Conservation (phyloP, 2,329 filamentous ascomycete genomes). For the Ophiostoma australiae region DNA sequence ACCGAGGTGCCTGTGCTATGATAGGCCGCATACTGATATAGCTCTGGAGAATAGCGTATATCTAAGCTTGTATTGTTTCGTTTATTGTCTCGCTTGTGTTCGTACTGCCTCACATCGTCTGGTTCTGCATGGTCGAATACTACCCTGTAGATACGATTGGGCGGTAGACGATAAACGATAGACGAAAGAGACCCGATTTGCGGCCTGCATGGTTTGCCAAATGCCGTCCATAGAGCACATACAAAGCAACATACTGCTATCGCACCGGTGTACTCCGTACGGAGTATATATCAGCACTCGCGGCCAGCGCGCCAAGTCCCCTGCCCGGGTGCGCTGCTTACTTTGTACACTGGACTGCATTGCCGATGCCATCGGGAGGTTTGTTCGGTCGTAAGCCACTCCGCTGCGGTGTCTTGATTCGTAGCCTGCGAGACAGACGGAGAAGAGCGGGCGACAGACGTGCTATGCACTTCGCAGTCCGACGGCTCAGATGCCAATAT, state of each 20-base stretch:
- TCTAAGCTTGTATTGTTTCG: no score
- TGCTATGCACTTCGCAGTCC: background rate
- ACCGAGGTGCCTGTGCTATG: background rate
- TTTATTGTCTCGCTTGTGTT: background rate
- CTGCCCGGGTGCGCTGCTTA: background rate
- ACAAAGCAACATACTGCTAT: no score
- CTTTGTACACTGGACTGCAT: background rate
- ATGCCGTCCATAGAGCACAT: background rate
- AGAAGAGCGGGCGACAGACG: background rate
- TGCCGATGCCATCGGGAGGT: background rate
- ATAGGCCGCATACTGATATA: background rate
- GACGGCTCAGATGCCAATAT: background rate
- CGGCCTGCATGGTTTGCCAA: slow-evolving; percentile 2
- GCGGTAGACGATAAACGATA: background rate
- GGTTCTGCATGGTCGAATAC: no score
- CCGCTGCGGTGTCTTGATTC: background rate
- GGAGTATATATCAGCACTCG: background rate
- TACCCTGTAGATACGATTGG: no score
- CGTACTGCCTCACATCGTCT: no score
- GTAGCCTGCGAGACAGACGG: background rate
- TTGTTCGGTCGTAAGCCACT: background rate
- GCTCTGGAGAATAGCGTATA: no score
- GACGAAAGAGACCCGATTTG: slow-evolving; percentile 7
- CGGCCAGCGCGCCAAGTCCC: background rate
- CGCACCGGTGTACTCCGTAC: no score